Evolutionary conservation across 192 early-diverging fungal species (phyloP).

Genomic region (Paraglomus brasilianum): DNA sequence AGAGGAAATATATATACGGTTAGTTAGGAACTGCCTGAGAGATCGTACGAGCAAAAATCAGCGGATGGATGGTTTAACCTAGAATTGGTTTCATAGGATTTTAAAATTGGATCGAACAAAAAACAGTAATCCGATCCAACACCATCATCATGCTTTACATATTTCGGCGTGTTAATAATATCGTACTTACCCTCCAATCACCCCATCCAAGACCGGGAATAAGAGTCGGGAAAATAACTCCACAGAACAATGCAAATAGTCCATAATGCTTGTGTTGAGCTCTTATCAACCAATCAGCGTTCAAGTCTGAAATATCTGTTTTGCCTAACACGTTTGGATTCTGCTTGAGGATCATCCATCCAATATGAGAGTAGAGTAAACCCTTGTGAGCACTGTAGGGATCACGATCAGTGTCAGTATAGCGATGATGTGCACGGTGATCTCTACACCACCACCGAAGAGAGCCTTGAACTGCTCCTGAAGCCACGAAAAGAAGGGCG

Average conservation of each 20-base stretch:
- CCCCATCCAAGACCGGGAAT: slow-evolving; percentile 84
- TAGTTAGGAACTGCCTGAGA: too few relatives aligned
- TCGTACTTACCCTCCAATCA: slow-evolving; percentile 53
- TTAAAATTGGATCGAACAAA: too few relatives aligned
- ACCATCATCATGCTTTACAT: too few relatives aligned
- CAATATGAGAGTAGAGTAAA: slow-evolving; percentile 79
- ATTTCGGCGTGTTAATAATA: too few relatives aligned
- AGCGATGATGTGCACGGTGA: slow-evolving; percentile 87
- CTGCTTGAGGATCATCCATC: slow-evolving; percentile 85
- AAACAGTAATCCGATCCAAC: too few relatives aligned
- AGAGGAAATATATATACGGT: neutral
- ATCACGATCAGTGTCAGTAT: slow-evolving; percentile 81
- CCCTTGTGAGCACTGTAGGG: slow-evolving; percentile 81
- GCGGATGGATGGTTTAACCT: too few relatives aligned
- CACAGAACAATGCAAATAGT: slow-evolving; percentile 68
- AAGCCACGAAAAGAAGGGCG: slow-evolving; percentile 62
- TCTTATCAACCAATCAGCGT: slow-evolving; percentile 66
- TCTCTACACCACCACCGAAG: slow-evolving; percentile 85
- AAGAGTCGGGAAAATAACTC: slow-evolving; percentile 77
- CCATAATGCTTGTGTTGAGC: slow-evolving; percentile 81
- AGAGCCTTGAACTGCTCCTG: slow-evolving; percentile 78
- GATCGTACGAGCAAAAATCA: too few relatives aligned
- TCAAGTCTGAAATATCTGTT: slow-evolving; percentile 79
- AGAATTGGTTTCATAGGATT: too few relatives aligned
- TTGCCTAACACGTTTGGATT: slow-evolving; percentile 71